These are phyloP conservation scores for Leishmania martiniquensis DNA, from an alignment of 208 protist genomes.

Conservation along the genomic window DNA sequence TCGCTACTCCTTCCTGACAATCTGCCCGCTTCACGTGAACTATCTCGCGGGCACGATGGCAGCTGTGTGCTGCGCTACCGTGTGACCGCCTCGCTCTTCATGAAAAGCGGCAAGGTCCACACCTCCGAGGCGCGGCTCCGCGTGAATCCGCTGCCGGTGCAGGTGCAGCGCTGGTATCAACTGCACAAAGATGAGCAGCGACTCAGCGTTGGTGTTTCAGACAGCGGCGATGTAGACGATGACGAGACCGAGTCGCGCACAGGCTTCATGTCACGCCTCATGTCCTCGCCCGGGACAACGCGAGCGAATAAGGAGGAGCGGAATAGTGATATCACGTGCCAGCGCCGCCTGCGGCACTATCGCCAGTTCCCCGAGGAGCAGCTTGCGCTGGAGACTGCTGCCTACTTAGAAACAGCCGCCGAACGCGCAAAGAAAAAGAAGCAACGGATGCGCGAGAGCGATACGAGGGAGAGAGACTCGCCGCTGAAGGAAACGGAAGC, in stretches of 20 bases:
- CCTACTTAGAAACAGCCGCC: constrained; percentile 9
- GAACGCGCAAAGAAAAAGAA: constrained; percentile 4
- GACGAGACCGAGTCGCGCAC: background rate
- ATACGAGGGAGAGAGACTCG: background rate
- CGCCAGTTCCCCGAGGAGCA: constrained; percentile 27
- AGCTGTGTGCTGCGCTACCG: constrained; percentile 44
- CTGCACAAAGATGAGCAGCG: constrained; percentile 46
- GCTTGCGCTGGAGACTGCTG: constrained; percentile 12
- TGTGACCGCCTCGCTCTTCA: constrained; percentile 41
- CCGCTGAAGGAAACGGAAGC: background rate
- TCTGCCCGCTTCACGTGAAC: constrained; percentile 47
- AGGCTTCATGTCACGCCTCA: constrained; percentile 10
- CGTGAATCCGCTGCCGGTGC: constrained; percentile 54
- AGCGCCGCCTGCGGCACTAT: constrained; percentile 23
- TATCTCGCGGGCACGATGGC: constrained; percentile 30
- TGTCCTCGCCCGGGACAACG: constrained; percentile 16
- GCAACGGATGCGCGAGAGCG: background rate
- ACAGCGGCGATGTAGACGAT: background rate
- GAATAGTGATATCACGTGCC: constrained; percentile 3
- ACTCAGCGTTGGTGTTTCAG: background rate
- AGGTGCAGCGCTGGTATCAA: constrained; percentile 54
- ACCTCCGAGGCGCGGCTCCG: constrained; percentile 31
- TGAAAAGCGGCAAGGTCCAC: constrained; percentile 26
- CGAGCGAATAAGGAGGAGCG: constrained; percentile 5
- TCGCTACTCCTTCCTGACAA: constrained; percentile 44